Percentiles rank a stretch among this genome's conserved stretches.
Conservation (phyloP, 2,329 filamentous ascomycete species). For the Fusarium sp. region DNA sequence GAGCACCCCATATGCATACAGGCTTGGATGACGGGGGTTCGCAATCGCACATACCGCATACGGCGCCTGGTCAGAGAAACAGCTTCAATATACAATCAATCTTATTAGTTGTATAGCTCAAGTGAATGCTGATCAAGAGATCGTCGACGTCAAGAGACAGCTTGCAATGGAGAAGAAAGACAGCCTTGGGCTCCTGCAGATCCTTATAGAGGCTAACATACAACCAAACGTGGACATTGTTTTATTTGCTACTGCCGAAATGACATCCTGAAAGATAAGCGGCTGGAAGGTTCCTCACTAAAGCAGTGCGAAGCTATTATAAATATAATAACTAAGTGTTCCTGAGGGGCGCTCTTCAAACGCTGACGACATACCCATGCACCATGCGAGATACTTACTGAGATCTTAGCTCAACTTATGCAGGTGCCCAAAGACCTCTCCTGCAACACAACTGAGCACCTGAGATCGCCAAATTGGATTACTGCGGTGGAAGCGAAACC, state of each 20-base stretch:
- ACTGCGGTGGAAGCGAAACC: not conserved
- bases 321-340: too few species aligned
- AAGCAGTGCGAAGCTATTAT: not conserved
- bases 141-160: fast-evolving
- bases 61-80: fast-evolving
- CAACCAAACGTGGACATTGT: not conserved
- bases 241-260: not conserved
- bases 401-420: not conserved
- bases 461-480: not conserved
- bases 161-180: not conserved
- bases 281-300: not conserved
- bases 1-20: not conserved
- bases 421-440: not conserved
- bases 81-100: fast-evolving
- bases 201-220: not conserved
- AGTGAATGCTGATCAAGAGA: too few species aligned
- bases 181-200: not conserved
- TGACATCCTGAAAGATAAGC: not conserved
- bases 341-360: not conserved
- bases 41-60: not conserved
- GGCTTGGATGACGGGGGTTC: not conserved
- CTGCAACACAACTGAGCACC: not conserved
- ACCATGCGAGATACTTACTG: not conserved
- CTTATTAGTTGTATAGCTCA: not conserved
- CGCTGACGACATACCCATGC: not conserved